Percentiles rank a stretch among this genome's conserved stretches.
These are phyloP conservation scores for Moricandia moricandioides DNA, from an alignment of 345 rosid genomes.

Conservation along the genomic window DNA sequence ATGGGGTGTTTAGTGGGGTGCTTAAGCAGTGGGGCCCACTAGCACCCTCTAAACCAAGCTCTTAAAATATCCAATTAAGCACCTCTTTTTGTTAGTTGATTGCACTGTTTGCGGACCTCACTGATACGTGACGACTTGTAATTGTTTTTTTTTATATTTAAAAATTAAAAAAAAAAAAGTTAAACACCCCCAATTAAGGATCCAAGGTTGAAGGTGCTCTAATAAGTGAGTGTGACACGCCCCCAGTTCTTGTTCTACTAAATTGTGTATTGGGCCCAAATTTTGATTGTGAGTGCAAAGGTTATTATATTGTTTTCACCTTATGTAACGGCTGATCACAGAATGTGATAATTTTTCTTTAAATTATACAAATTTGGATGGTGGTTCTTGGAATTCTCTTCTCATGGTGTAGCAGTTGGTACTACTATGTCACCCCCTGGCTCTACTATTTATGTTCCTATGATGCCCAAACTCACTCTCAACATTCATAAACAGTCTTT, in stretches of 20 bases:
- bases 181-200: too few species aligned
- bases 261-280: too few species aligned
- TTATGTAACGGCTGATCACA: not conserved
- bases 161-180: too few species aligned
- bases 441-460: slow-evolving; percentile 25
- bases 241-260: not conserved
- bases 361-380: slow-evolving; percentile 17
- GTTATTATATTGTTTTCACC: not conserved
- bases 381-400: slow-evolving; percentile 26
- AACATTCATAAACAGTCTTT: not conserved
- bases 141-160: too few species aligned
- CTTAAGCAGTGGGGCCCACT: too few species aligned
- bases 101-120: too few species aligned
- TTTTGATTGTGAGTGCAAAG: not conserved
- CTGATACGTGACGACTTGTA: too few species aligned
- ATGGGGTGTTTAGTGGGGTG: too few species aligned
- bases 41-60: too few species aligned
- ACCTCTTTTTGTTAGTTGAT: too few species aligned
- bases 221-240: not conserved
- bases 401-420: slow-evolving; percentile 40
- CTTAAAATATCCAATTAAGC: too few species aligned
- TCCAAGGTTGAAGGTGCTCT: too few species aligned
- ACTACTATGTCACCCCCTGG: slow-evolving; percentile 11
- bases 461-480: slow-evolving; percentile 21
- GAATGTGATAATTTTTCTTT: not conserved